Evolutionary conservation across 208 protist species (phyloP), one percentile per base, ranked within the genome.

Genomic region (Hexamita inflata): DNA sequence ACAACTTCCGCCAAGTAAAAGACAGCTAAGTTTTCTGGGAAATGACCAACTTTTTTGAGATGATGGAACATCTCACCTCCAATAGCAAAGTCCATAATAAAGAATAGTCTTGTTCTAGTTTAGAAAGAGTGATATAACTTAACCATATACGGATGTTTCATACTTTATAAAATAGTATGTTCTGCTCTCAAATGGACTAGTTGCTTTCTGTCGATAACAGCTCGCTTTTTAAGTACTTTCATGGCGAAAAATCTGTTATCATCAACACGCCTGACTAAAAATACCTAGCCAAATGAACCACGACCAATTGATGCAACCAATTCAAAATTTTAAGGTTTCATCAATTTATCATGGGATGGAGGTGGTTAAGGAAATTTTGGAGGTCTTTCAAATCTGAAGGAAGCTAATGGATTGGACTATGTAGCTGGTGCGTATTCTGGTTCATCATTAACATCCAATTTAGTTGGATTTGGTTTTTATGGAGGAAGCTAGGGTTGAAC

Each of bases 51-150:
- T n/a, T 75, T 82, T 53, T 80, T 82, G 11, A 87, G 58, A 42
- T 88, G 83, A 38, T 76, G 81, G 65, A 84, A 88, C 0, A 88
- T 29, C 42, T 88, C 85, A 29, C 80, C 80, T 59, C 86, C 86
- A 58, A 82, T 85, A 1, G 86, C 82, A 78, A 80, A 89, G 57
- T 88, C 85, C 58, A 88, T 75, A 28, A 85, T 77, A 28, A 88
- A 68, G 40, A 83, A 87, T 0, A 87, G 66, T 42, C 84, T 86
- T 28, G 84, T 80, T 49, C 82, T 74, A 0, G 85, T 88, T 59
- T 89, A 85, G 75, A 89, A 89, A 0, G 75, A 70, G 58, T 86
- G 88, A 57, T 88, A 75, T 0, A 89, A 41, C 32, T 85, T 80
- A 0, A 88, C 81, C 0, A 88, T 68, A 66, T 86, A 86, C 24